Conservation (phyloP, 345 rosid genomes). For the Punica granatum region DNA sequence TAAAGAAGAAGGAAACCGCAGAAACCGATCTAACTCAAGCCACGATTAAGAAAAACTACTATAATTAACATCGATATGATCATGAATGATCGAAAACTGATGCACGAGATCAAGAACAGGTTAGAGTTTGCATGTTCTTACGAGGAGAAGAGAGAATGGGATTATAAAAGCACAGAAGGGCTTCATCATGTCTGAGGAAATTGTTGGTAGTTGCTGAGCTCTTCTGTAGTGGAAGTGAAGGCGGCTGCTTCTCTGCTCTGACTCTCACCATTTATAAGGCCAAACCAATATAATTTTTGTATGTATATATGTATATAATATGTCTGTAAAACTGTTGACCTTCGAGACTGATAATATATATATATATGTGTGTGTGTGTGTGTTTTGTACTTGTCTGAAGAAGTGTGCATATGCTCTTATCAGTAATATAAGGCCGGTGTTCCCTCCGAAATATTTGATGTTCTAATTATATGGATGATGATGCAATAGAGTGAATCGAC, state of each 20-base stretch:
- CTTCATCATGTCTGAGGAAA: slow-evolving; percentile 22
- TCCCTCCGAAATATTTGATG: no score
- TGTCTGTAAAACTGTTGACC: no score
- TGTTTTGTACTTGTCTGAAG: no score
- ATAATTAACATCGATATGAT: not conserved
- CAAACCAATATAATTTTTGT: not conserved
- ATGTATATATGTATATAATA: not conserved
- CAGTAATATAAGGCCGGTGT: no score
- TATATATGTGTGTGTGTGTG: no score
- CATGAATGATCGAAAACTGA: not conserved
- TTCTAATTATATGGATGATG: no score
- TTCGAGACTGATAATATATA: no score
- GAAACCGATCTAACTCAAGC: not conserved
- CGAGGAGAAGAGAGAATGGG: slow-evolving; percentile 25
- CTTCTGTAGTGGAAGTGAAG: not conserved
- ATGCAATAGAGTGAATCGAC: no score
- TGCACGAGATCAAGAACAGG: not conserved
- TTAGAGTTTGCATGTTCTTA: slow-evolving; percentile 7
- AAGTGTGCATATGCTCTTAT: no score
- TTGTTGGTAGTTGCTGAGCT: not conserved
- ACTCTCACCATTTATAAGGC: not conserved
- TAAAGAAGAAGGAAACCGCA: no score
- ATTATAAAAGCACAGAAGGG: slow-evolving; percentile 12
- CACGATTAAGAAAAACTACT: no score
- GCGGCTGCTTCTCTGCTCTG: not conserved